Base-by-base conservation (phyloP, 306 rosid species). In the Astragalus glycyphyllos region DNA sequence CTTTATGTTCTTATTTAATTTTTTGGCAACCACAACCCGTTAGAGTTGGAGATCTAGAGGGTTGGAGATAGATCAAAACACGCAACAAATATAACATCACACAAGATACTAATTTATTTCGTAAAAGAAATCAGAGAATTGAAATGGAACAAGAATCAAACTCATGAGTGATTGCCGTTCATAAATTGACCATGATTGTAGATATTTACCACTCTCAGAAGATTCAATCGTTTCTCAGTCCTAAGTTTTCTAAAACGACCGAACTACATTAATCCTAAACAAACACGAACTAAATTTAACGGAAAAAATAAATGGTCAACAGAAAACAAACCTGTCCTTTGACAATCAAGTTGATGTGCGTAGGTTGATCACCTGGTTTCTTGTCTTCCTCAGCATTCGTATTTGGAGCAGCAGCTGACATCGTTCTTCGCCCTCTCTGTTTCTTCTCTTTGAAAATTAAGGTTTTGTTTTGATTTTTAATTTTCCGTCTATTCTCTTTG, bases 301-400 rank as follows among this genome's bases (percentile, higher is more conserved):
- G n/a, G n/a, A 0, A 29, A 71, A 58, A 9, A 44, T 13, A 1
- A 71, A 8, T 2, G n/a, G 2, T 34, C 13, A 47, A 9, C 10
- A 6, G 10, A 13, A 74, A 38, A 68, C 34, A 61, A 74, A 90
- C 97, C 95, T 90, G 95, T 49, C 95, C 87, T 71, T 86, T 88
- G 69, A 90, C 97, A 76, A 86, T 90, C 63, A 90, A 78, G 49
- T 85, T 82, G 85, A 90, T 88, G 81, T 84, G 92, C 7, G 78
- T 83, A 0, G 78, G 3, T 3, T 2, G 15, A 70, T 83, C 87
- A 46, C 65, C 75, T 17, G 92, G 91, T 75, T 90, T 90, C 87
- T 82, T 90, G 58, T 90, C 96, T 69, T 86, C 94, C 71, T 87
- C 91, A 7, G 75, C 77, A 47, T 75, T 83, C 4, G 31, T 26